phyloP scores from a whole-genome alignment of 257 asterid species.

The Osmanthus fragrans region DNA sequence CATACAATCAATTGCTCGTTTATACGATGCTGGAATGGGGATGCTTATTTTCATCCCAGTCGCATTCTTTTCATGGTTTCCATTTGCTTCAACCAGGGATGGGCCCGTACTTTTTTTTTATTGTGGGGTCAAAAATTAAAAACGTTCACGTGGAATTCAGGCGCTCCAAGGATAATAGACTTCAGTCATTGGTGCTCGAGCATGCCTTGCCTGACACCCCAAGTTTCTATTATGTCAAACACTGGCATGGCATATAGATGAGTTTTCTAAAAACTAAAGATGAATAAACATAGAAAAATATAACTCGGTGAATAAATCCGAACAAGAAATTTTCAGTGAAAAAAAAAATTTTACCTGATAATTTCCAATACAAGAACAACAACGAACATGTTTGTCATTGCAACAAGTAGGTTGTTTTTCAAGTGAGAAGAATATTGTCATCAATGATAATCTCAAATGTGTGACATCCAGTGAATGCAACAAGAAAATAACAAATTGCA shows the following conservation, averaged over 20 bases:
- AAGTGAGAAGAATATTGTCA: slow-evolving; percentile 51
- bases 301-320: neutral
- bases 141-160: too few species aligned
- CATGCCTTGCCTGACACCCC: neutral
- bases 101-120: too few species aligned
- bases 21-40: slow-evolving; percentile 89
- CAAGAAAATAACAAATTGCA: slow-evolving; percentile 59
- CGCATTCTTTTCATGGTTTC: slow-evolving; percentile 88
- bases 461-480: slow-evolving; percentile 54
- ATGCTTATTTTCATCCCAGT: slow-evolving; percentile 79
- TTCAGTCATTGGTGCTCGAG: too few species aligned
- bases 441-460: slow-evolving; percentile 49
- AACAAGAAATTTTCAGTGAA: neutral
- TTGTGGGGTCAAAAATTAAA: too few species aligned
- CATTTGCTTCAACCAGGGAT: slow-evolving; percentile 62
- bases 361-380: slow-evolving; percentile 69
- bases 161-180: too few species aligned
- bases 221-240: slow-evolving; percentile 59
- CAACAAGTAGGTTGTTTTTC: slow-evolving; percentile 49
- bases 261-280: neutral
- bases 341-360: slow-evolving; percentile 47
- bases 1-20: slow-evolving; percentile 70
- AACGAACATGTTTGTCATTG: slow-evolving; percentile 53
- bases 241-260: slow-evolving; percentile 60
- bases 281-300: neutral